Evolutionary conservation across 176 grass and related monocot genomes (phyloP).

Genomic region (Luzula sylvatica): DNA sequence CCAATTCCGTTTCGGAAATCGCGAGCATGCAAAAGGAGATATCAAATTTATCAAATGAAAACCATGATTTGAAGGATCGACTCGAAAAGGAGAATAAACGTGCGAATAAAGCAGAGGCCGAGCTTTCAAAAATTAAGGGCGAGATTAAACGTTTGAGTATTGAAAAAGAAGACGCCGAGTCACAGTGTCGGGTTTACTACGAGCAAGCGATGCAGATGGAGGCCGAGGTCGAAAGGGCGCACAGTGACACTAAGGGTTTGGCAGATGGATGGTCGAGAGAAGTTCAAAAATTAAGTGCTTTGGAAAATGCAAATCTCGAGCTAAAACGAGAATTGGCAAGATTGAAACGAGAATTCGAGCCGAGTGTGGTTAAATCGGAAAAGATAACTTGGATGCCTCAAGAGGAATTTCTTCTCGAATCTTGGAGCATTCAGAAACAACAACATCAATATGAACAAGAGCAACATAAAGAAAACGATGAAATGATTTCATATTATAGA

Average conservation of each 20-base stretch:
- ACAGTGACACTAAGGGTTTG: slow-evolving; percentile 52
- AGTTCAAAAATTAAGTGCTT: slow-evolving; percentile 44
- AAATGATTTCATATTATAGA: slow-evolving; percentile 22
- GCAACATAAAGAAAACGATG: slow-evolving; percentile 25
- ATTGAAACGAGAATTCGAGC: slow-evolving; percentile 61
- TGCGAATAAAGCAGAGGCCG: slow-evolving; percentile 57
- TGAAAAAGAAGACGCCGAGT: slow-evolving; percentile 40
- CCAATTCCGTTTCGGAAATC: slow-evolving; percentile 27
- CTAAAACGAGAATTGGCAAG: slow-evolving; percentile 41
- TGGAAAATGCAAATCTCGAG: slow-evolving; percentile 52
- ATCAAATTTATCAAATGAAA: slow-evolving; percentile 55
- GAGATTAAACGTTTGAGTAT: slow-evolving; percentile 36
- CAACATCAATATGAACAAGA: too few species aligned
- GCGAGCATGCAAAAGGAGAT: slow-evolving; percentile 57
- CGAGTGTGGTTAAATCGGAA: slow-evolving; percentile 13
- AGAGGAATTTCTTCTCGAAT: slow-evolving; percentile 30
- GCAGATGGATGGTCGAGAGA: slow-evolving; percentile 56
- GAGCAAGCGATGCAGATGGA: slow-evolving; percentile 44
- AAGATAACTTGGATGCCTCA: slow-evolving; percentile 50
- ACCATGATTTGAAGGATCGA: slow-evolving; percentile 45
- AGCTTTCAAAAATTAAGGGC: slow-evolving; percentile 42
- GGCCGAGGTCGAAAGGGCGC: slow-evolving; percentile 42
- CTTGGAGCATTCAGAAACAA: slow-evolving; percentile 16
- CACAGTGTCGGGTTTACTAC: slow-evolving; percentile 46
- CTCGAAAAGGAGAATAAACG: slow-evolving; percentile 55